Evolutionary conservation across 257 asterid species (phyloP).

Genomic region (Phtheirospermum japonicum): DNA sequence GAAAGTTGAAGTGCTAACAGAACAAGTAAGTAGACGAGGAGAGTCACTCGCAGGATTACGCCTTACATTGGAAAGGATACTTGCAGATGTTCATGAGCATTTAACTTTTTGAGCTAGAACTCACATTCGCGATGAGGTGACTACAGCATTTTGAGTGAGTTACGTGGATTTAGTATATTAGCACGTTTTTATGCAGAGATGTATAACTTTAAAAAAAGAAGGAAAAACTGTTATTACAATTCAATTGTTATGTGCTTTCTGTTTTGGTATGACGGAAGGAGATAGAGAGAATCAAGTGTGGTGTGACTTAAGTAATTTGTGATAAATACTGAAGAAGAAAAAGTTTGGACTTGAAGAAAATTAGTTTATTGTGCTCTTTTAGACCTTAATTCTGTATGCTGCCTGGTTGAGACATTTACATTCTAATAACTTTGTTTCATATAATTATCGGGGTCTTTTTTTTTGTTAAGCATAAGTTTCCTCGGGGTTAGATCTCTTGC

Average conservation of each 20-base stretch:
- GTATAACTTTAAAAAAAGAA: background rate
- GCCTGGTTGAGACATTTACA: background rate
- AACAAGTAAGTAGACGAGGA: slow-evolving; percentile 81
- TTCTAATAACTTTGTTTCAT: background rate
- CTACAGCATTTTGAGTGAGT: slow-evolving; percentile 23
- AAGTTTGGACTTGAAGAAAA: no score
- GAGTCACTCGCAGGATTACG: slow-evolving; percentile 87
- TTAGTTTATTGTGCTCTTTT: background rate
- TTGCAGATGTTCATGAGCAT: slow-evolving; percentile 97
- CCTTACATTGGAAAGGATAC: slow-evolving; percentile 86
- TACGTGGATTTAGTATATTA: slow-evolving; percentile 18
- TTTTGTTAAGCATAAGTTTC: background rate
- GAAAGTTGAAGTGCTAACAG: slow-evolving; percentile 92
- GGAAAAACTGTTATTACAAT: background rate
- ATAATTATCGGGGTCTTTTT: background rate
- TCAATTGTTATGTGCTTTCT: background rate
- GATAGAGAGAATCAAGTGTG: background rate
- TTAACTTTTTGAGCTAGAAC: slow-evolving; percentile 96
- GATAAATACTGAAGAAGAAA: background rate
- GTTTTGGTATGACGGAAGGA: background rate
- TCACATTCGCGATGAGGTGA: slow-evolving; percentile 91
- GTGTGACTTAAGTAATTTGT: background rate
- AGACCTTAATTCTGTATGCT: slow-evolving; percentile 22
- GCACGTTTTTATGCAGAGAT: slow-evolving; percentile 9
- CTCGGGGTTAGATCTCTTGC: background rate